Base-by-base conservation (phyloP, 441 rosid genomes). In the Hura crepitans region DNA sequence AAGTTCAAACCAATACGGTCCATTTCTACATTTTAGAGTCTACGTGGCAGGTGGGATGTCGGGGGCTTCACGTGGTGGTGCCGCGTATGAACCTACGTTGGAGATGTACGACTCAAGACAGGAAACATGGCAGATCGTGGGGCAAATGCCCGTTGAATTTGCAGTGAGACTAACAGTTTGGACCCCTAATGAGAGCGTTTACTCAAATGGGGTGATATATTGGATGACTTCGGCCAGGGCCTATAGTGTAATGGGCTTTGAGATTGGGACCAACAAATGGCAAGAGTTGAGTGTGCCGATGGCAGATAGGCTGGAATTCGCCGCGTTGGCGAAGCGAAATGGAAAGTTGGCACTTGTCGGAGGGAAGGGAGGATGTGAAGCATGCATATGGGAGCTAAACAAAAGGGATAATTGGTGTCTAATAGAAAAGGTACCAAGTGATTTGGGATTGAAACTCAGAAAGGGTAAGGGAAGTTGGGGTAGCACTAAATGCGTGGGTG, bases 171-270 rank as follows among this genome's bases (percentile, higher is more conserved):
- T 86, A 0, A 86, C 87, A 0, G 87, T 86, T 13, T 86, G 91
- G 91, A 80, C 85, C 0, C 85, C 88, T 0, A 79, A 81, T 10
- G 87, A 84, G 74, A 76, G 85, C 7, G 87, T 83, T 0, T 81
- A 72, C 72, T 74, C 69, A 12, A 47, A 70, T 2, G 87, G 87
- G 3, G 68, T 77, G 12, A 37, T 86, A 0, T 84, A 86, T 13
- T 86, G 90, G 90, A 83, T 86, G 71, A 86, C 88, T 5, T 86
- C 90, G 0, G 90, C 90, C 0, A 60, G 88, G 20, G 86, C 83
- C n/a, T 86, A 81, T 35, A 82, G 80, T n/a, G 72, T 81, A 9
- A 84, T 86, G 87, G 77, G 82, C 2, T 80, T 77, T 15, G 75
- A 84, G 54, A 77, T 86, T 2, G 23, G 13, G 30, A 70, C 80